Evolutionary conservation across 2,329 filamentous ascomycete genomes (phyloP), one percentile per base, ranked within the genome.

Genomic region (Metarhizium brunneum): DNA sequence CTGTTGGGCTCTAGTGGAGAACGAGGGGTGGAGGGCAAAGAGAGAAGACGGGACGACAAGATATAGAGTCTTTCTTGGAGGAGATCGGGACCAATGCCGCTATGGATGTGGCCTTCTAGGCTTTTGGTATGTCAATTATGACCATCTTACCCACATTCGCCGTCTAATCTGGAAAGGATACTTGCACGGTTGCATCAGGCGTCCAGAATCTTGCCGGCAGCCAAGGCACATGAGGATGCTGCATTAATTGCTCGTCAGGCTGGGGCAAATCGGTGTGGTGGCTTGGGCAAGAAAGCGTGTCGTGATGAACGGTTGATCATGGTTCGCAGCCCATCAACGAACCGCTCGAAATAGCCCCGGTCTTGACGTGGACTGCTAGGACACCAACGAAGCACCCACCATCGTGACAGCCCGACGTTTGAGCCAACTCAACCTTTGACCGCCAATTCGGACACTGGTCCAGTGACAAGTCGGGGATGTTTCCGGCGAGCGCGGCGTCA

Each of bases 271-370:
- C 43, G 29, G 25, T 29, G 25, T 54, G 57, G 55, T 56, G 57
- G 57, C 56, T 59, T 56, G 55, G 58, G 55, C 50, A 50, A 53
- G 35, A 32, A 47, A n/a, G 53, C 42, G 40, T 50, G 50, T 38
- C 43, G 42, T 47, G 53, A 57, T 54, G 57, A 60, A 59, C 57
- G 54, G 54, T 54, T 55, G 59, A 59, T 60, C 54, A 53, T 56
- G 50, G 57, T 58, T 60, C 53, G 59, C 53, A 60, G 59, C 35
- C 47, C 47, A 32, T 50, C 52, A 50, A 56, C 42, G 58, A 58
- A 58, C 54, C 45, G 54, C 59, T 58, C 48, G 47, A 45, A 51
- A 54, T 16, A 32, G 38, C 42, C 25, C 32, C 20, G 25, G 30
- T 18, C 52, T 42, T 56, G 54, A 58, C 58, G 57, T 59, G 57